These are phyloP conservation scores for Penicillium simplicissimum DNA, from an alignment of 495 filamentous ascomycete genomes.

Conservation along the genomic window DNA sequence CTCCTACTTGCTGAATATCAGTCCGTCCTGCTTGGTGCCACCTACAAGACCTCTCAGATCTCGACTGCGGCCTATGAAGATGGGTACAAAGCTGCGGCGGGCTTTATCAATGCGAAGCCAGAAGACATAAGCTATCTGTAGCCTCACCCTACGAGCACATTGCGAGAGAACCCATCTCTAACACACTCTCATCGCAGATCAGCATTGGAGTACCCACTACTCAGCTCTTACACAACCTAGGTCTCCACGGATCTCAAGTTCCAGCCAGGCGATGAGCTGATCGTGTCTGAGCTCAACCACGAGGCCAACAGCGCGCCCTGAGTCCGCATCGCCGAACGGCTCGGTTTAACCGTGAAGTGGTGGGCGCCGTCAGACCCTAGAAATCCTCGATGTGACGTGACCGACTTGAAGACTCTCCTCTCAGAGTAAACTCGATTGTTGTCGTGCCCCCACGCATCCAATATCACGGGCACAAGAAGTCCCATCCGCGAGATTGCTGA, in stretches of 20 bases:
- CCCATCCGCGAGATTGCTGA: conserved; percentile 55
- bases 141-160: not conserved
- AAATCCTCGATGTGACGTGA: conserved; percentile 56
- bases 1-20: conserved; percentile 64
- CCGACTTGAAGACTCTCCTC: conserved; percentile 55
- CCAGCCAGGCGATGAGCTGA: conserved; percentile 59
- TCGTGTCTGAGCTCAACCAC: conserved; percentile 69
- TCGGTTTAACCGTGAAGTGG: conserved; percentile 64
- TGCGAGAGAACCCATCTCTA: conserved; percentile 10
- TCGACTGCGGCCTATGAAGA: conserved; percentile 56
- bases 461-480: conserved; percentile 70
- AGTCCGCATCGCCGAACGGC: conserved; percentile 59
- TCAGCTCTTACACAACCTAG: conserved; percentile 71
- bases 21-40: conserved; percentile 73
- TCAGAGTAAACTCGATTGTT: conserved; percentile 62
- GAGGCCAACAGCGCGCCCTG: conserved; percentile 72
- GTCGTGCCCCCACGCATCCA: conserved; percentile 65
- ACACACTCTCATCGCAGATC: conserved; percentile 18
- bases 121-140: conserved; percentile 52
- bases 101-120: conserved; percentile 63
- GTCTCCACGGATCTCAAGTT: conserved; percentile 61
- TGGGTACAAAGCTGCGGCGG: conserved; percentile 61
- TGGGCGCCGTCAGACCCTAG: conserved; percentile 49
- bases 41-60: conserved; percentile 54
- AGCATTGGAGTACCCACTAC: conserved; percentile 66